phyloP scores from a whole-genome alignment of 129 eudicot species.

The Gnaphalium uliginosum region DNA sequence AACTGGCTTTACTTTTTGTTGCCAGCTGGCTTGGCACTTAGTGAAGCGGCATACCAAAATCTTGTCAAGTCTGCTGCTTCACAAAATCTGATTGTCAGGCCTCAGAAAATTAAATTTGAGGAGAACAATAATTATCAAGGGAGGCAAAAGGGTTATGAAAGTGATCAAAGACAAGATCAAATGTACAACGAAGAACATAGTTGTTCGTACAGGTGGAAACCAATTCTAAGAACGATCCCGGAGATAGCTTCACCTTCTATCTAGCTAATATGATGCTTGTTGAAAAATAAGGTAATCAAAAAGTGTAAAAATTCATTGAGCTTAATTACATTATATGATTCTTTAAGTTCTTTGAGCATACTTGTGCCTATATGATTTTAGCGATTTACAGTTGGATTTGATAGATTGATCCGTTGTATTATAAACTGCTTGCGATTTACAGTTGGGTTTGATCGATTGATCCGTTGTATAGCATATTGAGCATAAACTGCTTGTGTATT shows the following conservation, averaged over 20 bases:
- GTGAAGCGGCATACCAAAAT: constrained; percentile 30
- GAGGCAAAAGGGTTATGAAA: background rate
- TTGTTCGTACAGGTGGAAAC: constrained; percentile 39
- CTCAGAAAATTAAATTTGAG: background rate
- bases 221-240: constrained; percentile 33
- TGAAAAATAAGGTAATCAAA: constrained; percentile 3
- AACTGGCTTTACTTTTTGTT: constrained; percentile 46
- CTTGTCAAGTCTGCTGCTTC: constrained; percentile 29
- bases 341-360: constrained; percentile 17
- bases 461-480: too few relatives aligned
- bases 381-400: too few relatives aligned
- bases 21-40: constrained; percentile 37
- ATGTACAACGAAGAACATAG: constrained; percentile 7
- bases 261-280: background rate
- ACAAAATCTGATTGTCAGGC: constrained; percentile 10
- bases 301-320: constrained; percentile 2
- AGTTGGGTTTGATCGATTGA: too few relatives aligned
- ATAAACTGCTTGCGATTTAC: too few relatives aligned
- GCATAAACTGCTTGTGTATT: too few relatives aligned
- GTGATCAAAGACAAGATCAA: background rate
- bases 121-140: background rate
- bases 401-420: too few relatives aligned
- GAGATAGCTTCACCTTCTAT: constrained; percentile 43
- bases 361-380: background rate
- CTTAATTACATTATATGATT: constrained; percentile 16